Percentiles rank a stretch among this genome's conserved stretches.
These are phyloP conservation scores for Dothidotthia symphoricarpi DNA, from an alignment of 2,329 filamentous ascomycete species.

Conservation along the genomic window DNA sequence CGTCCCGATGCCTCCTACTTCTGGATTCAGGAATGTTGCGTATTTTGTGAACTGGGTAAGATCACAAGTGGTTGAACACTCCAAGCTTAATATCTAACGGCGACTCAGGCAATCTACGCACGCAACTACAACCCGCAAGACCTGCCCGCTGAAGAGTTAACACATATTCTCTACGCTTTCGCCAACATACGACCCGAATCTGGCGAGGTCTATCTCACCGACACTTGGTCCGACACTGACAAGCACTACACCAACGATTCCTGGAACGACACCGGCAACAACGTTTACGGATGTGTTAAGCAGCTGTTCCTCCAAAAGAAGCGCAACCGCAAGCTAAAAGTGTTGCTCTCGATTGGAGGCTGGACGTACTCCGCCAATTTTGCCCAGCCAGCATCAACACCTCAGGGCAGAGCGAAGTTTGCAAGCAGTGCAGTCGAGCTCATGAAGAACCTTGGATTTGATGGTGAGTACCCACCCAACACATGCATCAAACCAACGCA, in stretches of 20 bases:
- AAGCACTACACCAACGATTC: conserved; percentile 41
- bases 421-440: conserved; percentile 36
- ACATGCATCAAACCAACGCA: neutral
- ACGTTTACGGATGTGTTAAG: conserved; percentile 41
- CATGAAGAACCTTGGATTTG: conserved; percentile 37
- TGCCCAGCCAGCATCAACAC: conserved; percentile 31
- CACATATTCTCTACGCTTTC: conserved; percentile 42
- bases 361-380: conserved; percentile 44
- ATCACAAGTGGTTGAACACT: conserved; percentile 1
- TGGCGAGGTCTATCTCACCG: conserved; percentile 40
- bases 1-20: conserved; percentile 12
- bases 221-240: conserved; percentile 40
- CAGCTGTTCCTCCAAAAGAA: conserved; percentile 41
- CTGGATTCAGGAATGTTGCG: conserved; percentile 39
- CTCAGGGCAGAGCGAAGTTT: conserved; percentile 31
- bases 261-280: conserved; percentile 42
- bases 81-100: conserved; percentile 11
- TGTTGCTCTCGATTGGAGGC: conserved; percentile 40
- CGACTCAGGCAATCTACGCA: conserved; percentile 38
- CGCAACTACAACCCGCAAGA: conserved; percentile 40
- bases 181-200: conserved; percentile 40
- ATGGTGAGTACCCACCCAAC: conserved; percentile 22
- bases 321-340: conserved; percentile 38
- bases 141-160: conserved; percentile 33
- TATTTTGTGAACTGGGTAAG: conserved; percentile 43